Evolutionary conservation across 2,329 filamentous ascomycete genomes (phyloP), one percentile per base, ranked within the genome.

Genomic region (Diplocarpon mali): DNA sequence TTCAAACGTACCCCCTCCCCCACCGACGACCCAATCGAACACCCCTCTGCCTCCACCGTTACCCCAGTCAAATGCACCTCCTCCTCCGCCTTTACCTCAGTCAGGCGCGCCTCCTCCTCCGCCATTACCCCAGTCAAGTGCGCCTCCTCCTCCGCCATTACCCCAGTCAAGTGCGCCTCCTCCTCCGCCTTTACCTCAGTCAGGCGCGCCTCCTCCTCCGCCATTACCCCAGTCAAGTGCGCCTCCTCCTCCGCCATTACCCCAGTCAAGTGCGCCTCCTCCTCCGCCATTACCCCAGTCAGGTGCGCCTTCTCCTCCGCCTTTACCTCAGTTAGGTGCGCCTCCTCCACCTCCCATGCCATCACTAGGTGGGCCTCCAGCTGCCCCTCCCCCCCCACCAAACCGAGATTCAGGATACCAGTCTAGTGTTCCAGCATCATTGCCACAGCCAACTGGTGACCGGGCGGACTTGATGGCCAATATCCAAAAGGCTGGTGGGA

Each of bases 401-500:
- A 77, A 67, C 63, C 72, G 65, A 66, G 78, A 71, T 66, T 79
- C 65, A 49, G 76, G 67, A 45, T 76, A 78, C 61, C 66, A 70
- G 3, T 72, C 76, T 2, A 69, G 74, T 20, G 68, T 69, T 1
- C 72, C 76, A 2, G 64, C 68, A 14, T 42, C 40, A 3, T 52
- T 69, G 12, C 67, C 71, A 3, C 49, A 62, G 10, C 64, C 63
- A 10, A 64, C 65, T 29, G 70, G 71, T 31, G 51, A 64, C 42
- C 80, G 75, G 55, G 69, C 70, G 51, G 83, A 77, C 44, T 66
- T 86, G 60, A 68, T 84, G 53, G 81, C 78, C 36, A 76, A 82
- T 58, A 92, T 92, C 51, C 80, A 84, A 51, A 77, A 76, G 40
- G 75, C 78, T 12, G 79, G 79, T 35, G 79, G 79, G 48, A 76